Conservation (phyloP, 1,284 basidiomycete genomes). For the Ustanciosporium gigantosporum region DNA sequence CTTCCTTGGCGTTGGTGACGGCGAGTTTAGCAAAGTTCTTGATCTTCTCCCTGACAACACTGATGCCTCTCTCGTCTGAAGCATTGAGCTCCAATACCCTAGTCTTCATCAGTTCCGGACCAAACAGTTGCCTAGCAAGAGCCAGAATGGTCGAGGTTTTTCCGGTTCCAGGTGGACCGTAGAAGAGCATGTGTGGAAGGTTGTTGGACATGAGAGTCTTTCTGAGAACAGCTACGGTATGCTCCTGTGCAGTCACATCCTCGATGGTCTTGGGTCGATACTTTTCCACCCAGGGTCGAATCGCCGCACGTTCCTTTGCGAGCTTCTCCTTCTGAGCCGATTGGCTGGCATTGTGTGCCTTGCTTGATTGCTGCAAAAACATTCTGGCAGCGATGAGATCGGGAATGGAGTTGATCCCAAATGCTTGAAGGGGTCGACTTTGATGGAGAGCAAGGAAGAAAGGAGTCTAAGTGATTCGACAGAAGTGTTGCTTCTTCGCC, state of each 20-base stretch:
- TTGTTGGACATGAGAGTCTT: constrained; percentile 92
- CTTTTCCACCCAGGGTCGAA: constrained; percentile 98
- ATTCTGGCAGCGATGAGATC: too few species aligned
- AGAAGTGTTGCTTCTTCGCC: too few species aligned
- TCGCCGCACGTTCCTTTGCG: constrained; percentile 39
- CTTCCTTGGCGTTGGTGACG: constrained; percentile 57
- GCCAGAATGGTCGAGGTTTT: constrained; percentile 99
- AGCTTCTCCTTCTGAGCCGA: constrained; percentile 33
- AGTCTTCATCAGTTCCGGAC: constrained; percentile 90
- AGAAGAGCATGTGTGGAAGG: constrained; percentile 98
- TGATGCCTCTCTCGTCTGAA: constrained; percentile 96
- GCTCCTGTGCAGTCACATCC: constrained; percentile 94
- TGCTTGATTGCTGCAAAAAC: constrained; percentile 36
- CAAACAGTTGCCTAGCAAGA: constrained; percentile 88
- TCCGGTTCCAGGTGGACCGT: constrained; percentile 96
- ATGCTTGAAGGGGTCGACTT: too few species aligned
- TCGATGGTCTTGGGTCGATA: constrained; percentile 98
- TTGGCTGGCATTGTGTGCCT: constrained; percentile 21
- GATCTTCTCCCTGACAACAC: constrained; percentile 96
- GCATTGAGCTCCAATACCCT: constrained; percentile 98
- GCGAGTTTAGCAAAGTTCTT: constrained; percentile 86
- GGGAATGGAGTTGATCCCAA: too few species aligned
- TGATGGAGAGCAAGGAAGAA: too few species aligned
- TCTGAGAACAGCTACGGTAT: constrained; percentile 86
- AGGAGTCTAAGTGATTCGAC: too few species aligned